A percentile compares a stretch with the other conserved stretches of the same genome.
Conservation (phyloP, 805 yeast species). For the Teunomyces barrocoloradensis region DNA sequence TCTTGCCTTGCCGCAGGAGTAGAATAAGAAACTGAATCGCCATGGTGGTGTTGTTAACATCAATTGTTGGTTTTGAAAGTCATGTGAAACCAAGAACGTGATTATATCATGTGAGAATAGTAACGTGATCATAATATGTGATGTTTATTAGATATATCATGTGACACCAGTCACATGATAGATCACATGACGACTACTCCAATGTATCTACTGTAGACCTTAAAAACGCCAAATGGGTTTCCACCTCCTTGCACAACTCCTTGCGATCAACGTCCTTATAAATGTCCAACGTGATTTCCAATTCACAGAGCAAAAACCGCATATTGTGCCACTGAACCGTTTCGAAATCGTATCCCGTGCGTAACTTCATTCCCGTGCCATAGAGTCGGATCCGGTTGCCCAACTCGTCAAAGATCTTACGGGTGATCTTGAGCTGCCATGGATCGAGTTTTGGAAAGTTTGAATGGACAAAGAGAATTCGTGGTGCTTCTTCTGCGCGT, state of each 20-base stretch:
- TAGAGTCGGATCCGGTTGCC: constrained; percentile 55
- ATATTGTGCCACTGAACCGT: constrained; percentile 57
- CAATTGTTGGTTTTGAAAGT: too few relatives aligned
- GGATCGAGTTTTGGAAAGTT: constrained; percentile 69
- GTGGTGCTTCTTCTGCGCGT: constrained; percentile 17
- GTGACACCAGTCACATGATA: background rate
- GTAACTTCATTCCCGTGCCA: constrained; percentile 52
- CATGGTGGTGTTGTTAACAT: constrained; percentile 37
- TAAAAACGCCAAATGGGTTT: constrained; percentile 44
- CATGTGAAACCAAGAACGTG: too few relatives aligned
- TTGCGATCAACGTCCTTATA: constrained; percentile 40
- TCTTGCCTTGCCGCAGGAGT: constrained; percentile 92
- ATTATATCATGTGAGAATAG: too few relatives aligned
- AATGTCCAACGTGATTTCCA: constrained; percentile 42
- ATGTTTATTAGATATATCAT: background rate
- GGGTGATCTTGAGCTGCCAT: constrained; percentile 45
- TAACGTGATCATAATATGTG: too few relatives aligned
- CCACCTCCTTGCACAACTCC: constrained; percentile 51
- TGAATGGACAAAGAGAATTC: constrained; percentile 57
- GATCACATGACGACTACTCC: constrained; percentile 20
- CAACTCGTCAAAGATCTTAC: constrained; percentile 38
- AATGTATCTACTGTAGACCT: constrained; percentile 33
- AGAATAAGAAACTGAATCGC: constrained; percentile 76
- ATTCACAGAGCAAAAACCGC: constrained; percentile 53
- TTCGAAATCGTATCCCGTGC: constrained; percentile 58